A percentile compares a stretch with the other conserved stretches of the same genome.
Evolutionary conservation across 805 yeast species (phyloP).

Genomic region (Lipomyces kockii): DNA sequence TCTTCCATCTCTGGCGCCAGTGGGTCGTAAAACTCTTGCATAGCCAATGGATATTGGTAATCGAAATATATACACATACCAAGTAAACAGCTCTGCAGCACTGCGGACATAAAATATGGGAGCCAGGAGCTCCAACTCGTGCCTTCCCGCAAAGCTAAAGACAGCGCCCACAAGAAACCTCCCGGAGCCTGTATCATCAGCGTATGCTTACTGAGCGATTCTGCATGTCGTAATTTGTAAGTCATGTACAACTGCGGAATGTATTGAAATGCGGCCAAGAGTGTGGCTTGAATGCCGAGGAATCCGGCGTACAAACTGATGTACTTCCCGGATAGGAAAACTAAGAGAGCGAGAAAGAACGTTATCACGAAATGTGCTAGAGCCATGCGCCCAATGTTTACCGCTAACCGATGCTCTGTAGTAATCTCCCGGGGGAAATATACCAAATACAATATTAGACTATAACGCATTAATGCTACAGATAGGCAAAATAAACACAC

Average conservation of each 20-base stretch:
- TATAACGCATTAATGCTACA: slow-evolving; percentile 9
- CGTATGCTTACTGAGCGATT: slow-evolving; percentile 77
- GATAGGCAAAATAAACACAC: neutral
- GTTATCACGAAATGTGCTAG: slow-evolving; percentile 45
- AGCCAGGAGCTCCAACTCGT: slow-evolving; percentile 88
- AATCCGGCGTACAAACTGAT: slow-evolving; percentile 50
- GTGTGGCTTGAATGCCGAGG: slow-evolving; percentile 68
- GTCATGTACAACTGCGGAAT: slow-evolving; percentile 81
- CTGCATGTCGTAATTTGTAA: slow-evolving; percentile 69
- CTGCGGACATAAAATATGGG: slow-evolving; percentile 74
- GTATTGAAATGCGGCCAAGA: slow-evolving; percentile 70
- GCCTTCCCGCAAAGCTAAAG: slow-evolving; percentile 71
- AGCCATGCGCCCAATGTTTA: slow-evolving; percentile 46
- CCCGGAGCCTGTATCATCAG: slow-evolving; percentile 91
- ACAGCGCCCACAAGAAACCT: slow-evolving; percentile 78
- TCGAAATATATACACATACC: slow-evolving; percentile 63
- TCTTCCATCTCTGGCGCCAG: slow-evolving; percentile 11
- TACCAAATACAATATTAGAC: slow-evolving; percentile 21
- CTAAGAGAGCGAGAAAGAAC: slow-evolving; percentile 46
- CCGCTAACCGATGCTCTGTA: slow-evolving; percentile 15
- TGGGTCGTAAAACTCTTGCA: neutral
- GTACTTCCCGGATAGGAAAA: neutral
- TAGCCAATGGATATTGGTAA: slow-evolving; percentile 7
- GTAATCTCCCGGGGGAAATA: slow-evolving; percentile 25
- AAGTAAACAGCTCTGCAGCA: slow-evolving; percentile 65